A percentile compares a stretch with the other conserved stretches of the same genome.
Evolutionary conservation across 2,329 filamentous ascomycete genomes (phyloP).

Genomic region (Paecilomyces dactylethromorphus): DNA sequence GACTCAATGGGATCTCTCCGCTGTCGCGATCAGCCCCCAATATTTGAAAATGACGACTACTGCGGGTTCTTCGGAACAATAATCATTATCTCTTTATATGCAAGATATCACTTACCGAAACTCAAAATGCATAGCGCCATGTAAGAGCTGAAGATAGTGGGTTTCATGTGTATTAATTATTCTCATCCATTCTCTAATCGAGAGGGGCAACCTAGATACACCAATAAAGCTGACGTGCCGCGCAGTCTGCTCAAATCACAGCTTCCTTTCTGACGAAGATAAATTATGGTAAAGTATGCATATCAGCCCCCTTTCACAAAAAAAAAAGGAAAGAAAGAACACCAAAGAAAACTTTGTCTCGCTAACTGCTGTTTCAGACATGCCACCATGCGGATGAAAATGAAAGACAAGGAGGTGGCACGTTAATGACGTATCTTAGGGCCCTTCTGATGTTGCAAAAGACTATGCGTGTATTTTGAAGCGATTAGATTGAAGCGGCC

Average conservation of each 20-base stretch:
- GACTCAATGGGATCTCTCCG: too few relatives aligned
- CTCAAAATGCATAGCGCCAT: background rate
- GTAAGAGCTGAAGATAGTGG: background rate
- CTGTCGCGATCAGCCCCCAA: too few relatives aligned
- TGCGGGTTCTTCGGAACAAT: too few relatives aligned
- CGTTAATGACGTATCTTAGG: fast-evolving
- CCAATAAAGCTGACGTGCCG: background rate
- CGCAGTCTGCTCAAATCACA: too few relatives aligned
- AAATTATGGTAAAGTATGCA: background rate
- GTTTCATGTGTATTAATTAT: background rate
- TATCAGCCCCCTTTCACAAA: background rate
- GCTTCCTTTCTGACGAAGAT: too few relatives aligned
- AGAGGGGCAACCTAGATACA: background rate
- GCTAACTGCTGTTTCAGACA: background rate
- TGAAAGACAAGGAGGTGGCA: background rate
- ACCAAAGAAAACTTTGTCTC: background rate
- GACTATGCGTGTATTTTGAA: background rate
- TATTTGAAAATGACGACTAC: too few relatives aligned
- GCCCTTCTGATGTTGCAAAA: background rate
- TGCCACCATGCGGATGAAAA: background rate
- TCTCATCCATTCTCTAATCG: background rate
- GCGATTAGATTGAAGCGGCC: background rate
- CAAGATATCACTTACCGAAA: too few relatives aligned
- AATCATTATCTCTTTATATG: too few relatives aligned
- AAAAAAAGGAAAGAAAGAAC: background rate